Base-by-base conservation (phyloP, 2,329 filamentous ascomycete species). In the Neopestalotiopsis sp. region DNA sequence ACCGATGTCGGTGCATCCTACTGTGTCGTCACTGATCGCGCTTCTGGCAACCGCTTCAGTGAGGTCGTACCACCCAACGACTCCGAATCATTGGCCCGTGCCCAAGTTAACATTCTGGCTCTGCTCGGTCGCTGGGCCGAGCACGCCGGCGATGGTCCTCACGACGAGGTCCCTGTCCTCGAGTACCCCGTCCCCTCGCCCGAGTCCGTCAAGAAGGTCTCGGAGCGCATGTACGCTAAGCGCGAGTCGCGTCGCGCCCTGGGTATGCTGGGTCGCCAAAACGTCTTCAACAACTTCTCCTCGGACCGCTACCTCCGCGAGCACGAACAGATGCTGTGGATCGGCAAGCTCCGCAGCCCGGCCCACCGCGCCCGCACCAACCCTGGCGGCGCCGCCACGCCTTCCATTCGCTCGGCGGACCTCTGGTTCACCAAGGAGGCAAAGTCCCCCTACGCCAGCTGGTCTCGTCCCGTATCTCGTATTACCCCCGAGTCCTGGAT, bases 51-150 rank as follows among this genome's bases (percentile, higher is more conserved):
- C 62, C 62, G 62, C 40, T 65, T 65, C 62, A 65, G 62, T 12
- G 62, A 65, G 62, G 62, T 65, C 38, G 62, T 65, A n/a, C 62
- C 62, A 24, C 62, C 62, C 10, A 65, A 65, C 40, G 62, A 65
- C 40, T 65, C 42, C 42, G 62, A 65, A 12, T 65, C 62, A 9
- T 38, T 65, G 12, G 62, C 62, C 5, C 62, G 62, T 20, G 62
- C 62, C 12, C 62, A 65, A 40, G 38, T 65, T 20, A 65, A 40
- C 40, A 53, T 65, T 40, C 38, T 65, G 17, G 62, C 40, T 4
- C 62, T 65, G 20, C 42, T 65, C 17, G 62, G 62, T 14, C 62
- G 38, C 40, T 65, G 62, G 62, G 38, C 28, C 24, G 40, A 45
- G 24, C 42, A 65, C 24, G 62, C 62, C 40, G 62, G n/a, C 10